A percentile compares a stretch with the other conserved stretches of the same genome.
Evolutionary conservation across 2,329 filamentous ascomycete genomes (phyloP).

Genomic region (Thelonectria rubi): DNA sequence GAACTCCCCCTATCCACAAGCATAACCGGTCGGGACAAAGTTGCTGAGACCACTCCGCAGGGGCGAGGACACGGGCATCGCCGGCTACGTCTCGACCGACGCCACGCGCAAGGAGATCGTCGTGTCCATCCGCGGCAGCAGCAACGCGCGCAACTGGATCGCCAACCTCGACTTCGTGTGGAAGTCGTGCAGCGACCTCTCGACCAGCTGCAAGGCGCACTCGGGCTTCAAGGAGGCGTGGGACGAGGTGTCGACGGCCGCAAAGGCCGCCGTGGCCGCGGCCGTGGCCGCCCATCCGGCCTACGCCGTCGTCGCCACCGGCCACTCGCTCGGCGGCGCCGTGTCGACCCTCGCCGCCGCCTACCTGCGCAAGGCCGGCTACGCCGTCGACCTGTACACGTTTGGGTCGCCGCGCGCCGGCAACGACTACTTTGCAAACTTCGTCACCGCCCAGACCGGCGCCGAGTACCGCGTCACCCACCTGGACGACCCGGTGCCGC

Average conservation of each 20-base stretch:
- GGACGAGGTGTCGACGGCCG: conserved; percentile 58
- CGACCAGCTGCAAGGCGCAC: conserved; percentile 60
- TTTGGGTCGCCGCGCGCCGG: conserved; percentile 74
- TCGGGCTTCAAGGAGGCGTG: conserved; percentile 68
- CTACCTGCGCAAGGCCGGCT: conserved; percentile 60
- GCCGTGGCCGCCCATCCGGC: conserved; percentile 58
- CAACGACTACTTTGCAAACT: conserved; percentile 62
- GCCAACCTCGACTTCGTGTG: conserved; percentile 56
- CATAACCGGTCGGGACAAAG: neutral
- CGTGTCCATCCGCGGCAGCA: conserved; percentile 67
- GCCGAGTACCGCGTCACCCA: conserved; percentile 73
- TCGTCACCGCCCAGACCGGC: conserved; percentile 62
- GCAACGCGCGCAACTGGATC: conserved; percentile 69
- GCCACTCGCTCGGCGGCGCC: conserved; percentile 75
- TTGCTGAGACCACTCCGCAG: conserved; percentile 40
- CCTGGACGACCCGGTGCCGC: conserved; percentile 71
- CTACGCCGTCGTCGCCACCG: conserved; percentile 67
- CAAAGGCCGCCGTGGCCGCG: conserved; percentile 54
- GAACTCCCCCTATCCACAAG: conserved; percentile 10
- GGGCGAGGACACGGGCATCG: conserved; percentile 54
- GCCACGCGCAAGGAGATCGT: conserved; percentile 62
- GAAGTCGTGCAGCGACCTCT: conserved; percentile 43
- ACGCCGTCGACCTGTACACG: conserved; percentile 65
- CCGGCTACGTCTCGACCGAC: conserved; percentile 63
- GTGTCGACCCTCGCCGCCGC: conserved; percentile 68